Evolutionary conservation across 306 rosid genomes (phyloP).

Genomic region (Prunus padus): DNA sequence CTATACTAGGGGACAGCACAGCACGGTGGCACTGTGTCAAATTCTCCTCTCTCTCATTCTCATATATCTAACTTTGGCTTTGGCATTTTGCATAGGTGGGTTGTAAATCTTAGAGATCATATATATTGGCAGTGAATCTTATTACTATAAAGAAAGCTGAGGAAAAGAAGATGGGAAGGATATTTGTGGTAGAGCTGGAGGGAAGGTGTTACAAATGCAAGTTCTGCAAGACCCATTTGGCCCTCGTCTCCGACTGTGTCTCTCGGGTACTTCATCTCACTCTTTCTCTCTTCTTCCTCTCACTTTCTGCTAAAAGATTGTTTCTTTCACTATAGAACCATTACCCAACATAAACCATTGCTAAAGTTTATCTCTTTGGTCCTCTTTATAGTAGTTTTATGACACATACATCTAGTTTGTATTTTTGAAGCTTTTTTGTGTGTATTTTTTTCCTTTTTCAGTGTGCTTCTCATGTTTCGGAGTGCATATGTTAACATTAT

Average conservation of each 20-base stretch:
- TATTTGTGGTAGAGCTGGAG: conserved; percentile 78
- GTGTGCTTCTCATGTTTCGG: not conserved
- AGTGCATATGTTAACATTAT: not conserved
- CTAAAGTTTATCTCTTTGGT: not conserved
- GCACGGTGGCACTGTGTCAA: not conserved
- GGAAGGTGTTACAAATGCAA: conserved; percentile 89
- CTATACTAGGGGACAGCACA: not conserved
- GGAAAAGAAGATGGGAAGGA: conserved; percentile 56
- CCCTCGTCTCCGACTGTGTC: conserved; percentile 67
- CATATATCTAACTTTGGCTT: not conserved
- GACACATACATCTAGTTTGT: not conserved
- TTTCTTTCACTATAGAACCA: not conserved
- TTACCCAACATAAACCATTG: not conserved
- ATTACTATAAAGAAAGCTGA: not conserved
- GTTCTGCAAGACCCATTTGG: conserved; percentile 84
- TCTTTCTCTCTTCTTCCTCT: not conserved
- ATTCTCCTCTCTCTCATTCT: not conserved
- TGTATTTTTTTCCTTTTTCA: not conserved
- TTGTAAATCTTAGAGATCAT: not conserved
- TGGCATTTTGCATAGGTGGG: not conserved
- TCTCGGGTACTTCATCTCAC: conserved; percentile 50
- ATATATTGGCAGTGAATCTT: not conserved
- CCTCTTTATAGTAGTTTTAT: not conserved
- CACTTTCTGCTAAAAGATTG: not conserved
- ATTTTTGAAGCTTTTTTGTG: not conserved